phyloP scores from a whole-genome alignment of 2,329 filamentous ascomycete species.

The Botrytis paeoniae region DNA sequence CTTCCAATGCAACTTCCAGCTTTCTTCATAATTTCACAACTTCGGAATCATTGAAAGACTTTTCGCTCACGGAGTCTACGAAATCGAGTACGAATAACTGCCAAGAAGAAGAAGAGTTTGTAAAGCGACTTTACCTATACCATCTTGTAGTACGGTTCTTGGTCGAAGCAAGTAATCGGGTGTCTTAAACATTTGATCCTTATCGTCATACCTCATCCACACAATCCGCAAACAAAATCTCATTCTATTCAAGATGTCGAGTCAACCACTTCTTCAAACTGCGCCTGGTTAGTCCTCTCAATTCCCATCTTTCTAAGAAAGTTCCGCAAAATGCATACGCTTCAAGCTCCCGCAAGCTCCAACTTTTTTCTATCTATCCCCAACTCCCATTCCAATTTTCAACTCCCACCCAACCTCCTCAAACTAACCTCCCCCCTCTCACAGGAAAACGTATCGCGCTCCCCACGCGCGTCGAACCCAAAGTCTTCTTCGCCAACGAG shows the following conservation, averaged over 20 bases:
- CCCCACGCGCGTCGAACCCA: slow-evolving; percentile 95
- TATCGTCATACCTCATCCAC: slow-evolving; percentile 13
- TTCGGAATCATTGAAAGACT: background rate
- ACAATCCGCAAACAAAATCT: background rate
- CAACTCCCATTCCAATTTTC: background rate
- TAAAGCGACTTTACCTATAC: background rate
- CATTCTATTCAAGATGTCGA: slow-evolving; percentile 66
- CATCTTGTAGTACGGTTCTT: background rate
- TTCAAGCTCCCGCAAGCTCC: background rate
- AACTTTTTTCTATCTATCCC: background rate
- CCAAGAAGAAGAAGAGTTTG: background rate
- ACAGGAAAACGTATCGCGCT: slow-evolving; percentile 97
- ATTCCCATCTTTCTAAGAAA: background rate
- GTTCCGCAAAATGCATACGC: background rate
- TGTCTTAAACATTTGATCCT: background rate
- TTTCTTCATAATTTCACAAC: background rate
- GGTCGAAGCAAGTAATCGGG: background rate
- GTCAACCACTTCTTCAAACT: slow-evolving; percentile 91
- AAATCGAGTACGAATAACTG: background rate
- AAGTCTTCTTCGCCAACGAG: slow-evolving; percentile 99
- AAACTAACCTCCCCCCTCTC: slow-evolving; percentile 18
- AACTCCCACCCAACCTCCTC: background rate
- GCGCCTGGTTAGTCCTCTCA: slow-evolving; percentile 67
- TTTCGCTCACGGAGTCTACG: background rate
- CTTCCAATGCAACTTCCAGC: background rate